Evolutionary conservation across 805 yeast species (phyloP), one percentile per base, ranked within the genome.

Genomic region (Candida jianshihensis): DNA sequence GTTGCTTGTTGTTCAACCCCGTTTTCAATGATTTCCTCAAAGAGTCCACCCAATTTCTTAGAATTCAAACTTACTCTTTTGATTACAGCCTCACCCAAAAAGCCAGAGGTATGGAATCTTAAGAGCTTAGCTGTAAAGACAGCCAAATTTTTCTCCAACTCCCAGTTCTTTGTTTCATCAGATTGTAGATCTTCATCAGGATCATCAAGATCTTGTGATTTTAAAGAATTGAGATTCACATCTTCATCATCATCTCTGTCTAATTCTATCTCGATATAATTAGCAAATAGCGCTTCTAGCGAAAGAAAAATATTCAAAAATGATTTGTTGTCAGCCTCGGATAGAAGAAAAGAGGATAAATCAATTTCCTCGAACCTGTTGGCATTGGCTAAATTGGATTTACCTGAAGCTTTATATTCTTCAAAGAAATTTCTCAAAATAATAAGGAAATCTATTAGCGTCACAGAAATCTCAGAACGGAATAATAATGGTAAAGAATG

Each of bases 191-290:
- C 48, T 1, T 42, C 45, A 20, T 13, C 22, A 20, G 26, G 13
- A n/a, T 24, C 22, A 13, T 46, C 51, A 21, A 8, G 17, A 19
- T 12, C 6, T 7, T 16, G n/a, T 19, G 27, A 31, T 17, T 36
- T 37, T 17, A 43, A 40, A 16, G 48, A 41, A 31, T 50, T 48
- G 24, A 47, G 59, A 36, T 66, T 61, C 14, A 69, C 74, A 42
- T 61, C 78, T 48, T 78, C 84, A 16, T 65, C 61, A 24, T 66
- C 78, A 17, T 59, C 61, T 46, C 81, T 63, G 30, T 74, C 80
- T 35, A 78, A 51, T 11, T 66, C 60, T 3, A 63, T 48, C 0
- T 40, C 39, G n/a, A 58, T 31, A 1, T 54, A 26, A 30, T 52
- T 57, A 0, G 77, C 75, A 11, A 64, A 45, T 17, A 60, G 59